Base-by-base conservation (phyloP, 331 rosid species). In the Pyracantha coccinea region DNA sequence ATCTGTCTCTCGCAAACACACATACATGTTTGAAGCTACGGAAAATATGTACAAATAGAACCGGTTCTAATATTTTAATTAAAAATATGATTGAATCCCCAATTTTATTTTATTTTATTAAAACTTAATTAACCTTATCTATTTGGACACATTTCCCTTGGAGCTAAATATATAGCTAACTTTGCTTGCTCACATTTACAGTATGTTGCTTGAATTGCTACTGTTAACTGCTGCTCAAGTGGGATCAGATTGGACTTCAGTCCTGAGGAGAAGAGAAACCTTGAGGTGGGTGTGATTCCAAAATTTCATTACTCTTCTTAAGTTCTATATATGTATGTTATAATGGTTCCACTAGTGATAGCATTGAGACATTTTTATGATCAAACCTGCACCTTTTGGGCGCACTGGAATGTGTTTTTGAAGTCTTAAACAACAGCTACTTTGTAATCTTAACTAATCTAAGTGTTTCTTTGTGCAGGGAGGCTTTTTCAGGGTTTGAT, bases 161-260 rank as follows among this genome's bases (percentile, higher is more conserved):
- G 55, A 31, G 4, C 12, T 20, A 20, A 1, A n/a, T n/a, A n/a
- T n/a, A n/a, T 32, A 23, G 13, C 66, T 29, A 20, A 31, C 38
- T 38, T 3, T 4, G 15, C 55, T 14, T 11, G 53, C 32, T 41
- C 17, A 31, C 47, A 20, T 35, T 11, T 72, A 44, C 61, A 81
- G 85, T 59, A 2, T 71, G 71, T 52, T 81, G 58, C 79, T 81
- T 77, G 85, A 81, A 64, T 53, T 81, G 78, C 72, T 81, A 7
- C 66, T 81, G n/a, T 15, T 77, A 35, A 76, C 85, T 38, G 77
- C 68, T 24, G 85, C 85, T 58, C 81, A 76, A 72, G 85, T 73
- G 21, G 85, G 81, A 77, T 77, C 81, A 27, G 81, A 76, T 65
- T 81, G 85, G 85, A 76, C 81, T 44, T 81, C 85, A 16, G 55